Percentiles rank a stretch among this genome's conserved stretches.
Evolutionary conservation across 1,139 yeast species (phyloP).

Genomic region (Yamadazyma buinensis): DNA sequence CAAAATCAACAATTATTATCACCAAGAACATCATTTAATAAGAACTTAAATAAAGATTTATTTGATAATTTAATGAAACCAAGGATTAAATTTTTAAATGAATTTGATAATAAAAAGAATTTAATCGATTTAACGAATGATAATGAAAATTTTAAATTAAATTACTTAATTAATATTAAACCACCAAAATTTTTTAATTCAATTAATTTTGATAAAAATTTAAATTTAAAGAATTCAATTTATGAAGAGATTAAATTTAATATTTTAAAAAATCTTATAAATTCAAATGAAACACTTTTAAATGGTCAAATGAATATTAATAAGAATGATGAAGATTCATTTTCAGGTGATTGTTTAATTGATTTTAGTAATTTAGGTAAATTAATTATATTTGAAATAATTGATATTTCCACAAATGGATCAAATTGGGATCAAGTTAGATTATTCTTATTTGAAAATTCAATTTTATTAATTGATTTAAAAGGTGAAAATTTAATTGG

Average conservation of each 20-base stretch:
- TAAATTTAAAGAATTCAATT: conserved; percentile 14
- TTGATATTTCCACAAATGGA: conserved; percentile 39
- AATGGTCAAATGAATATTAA: too few species aligned
- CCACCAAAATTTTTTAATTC: conserved; percentile 22
- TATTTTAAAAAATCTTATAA: conserved; percentile 13
- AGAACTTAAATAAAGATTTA: conserved; percentile 14
- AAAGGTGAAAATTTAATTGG: conserved; percentile 32
- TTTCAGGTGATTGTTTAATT: conserved; percentile 11
- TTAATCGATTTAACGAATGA: conserved; percentile 3
- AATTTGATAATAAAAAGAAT: conserved; percentile 12
- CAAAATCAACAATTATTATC: conserved; percentile 12
- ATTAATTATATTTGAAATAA: conserved; percentile 37
- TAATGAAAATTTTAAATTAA: conserved; percentile 14
- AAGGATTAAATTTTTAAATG: conserved; percentile 15
- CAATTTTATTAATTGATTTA: conserved; percentile 32
- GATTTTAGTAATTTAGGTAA: conserved; percentile 15
- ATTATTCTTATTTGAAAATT: conserved; percentile 37
- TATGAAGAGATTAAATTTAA: conserved; percentile 14
- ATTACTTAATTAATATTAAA: conserved; percentile 22
- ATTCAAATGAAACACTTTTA: conserved; percentile 12
- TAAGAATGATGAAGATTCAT: too few species aligned
- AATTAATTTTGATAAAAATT: conserved; percentile 13
- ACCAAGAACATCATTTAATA: conserved; percentile 16
- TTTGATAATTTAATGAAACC: conserved; percentile 20
- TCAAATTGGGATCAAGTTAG: conserved; percentile 31